Base-by-base conservation (phyloP, 169 alveolate genomes). In the Ophryocystis elektroscirrha region DNA sequence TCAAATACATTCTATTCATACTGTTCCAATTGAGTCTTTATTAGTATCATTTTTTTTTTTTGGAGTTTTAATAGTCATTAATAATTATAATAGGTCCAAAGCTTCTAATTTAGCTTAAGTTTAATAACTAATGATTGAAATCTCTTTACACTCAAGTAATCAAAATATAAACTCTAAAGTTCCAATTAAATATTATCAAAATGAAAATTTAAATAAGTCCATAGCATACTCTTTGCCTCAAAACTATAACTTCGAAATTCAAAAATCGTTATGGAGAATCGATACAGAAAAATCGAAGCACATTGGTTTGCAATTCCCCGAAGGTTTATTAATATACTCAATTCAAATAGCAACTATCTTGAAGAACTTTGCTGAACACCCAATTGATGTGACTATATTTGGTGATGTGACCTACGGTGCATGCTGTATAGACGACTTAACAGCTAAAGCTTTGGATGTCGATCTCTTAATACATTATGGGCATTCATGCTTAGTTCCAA, bases 391-490 rank as follows among this genome's bases (percentile, higher is more conserved):
- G 32, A 48, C 64, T 0, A 50, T 74, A 6, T 54, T 80, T 66
- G 96, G 95, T 2, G 99, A 94, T 67, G 96, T 89, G 0, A 86
- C 97, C 1, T 94, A 87, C 74, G 99, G 99, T 15, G 99, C 97
- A 18, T 94, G 99, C 64, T 94, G 99, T 66, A 79, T 94, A 30
- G 98, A 91, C 71, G 99, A 94, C 74, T 63, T 84, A 45, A 84
- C 90, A 25, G 89, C 95, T 6, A 68, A 71, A 22, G 69, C 73
- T 35, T 55, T 84, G 43, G 85, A 84, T 5, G 76, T 85, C 56
- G 96, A 91, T 56, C 86, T 89, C 47, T 68, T 94, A 47, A 81
- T 94, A 26, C 98, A 94, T 65, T 94, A 90, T 71, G 98, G 97
- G 16, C 97, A 91, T 67, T 79, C 94, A 41, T 93, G 99, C 60